phyloP scores from a whole-genome alignment of 768 basidiomycete species.

The Chalciporus sphaerocephalus region DNA sequence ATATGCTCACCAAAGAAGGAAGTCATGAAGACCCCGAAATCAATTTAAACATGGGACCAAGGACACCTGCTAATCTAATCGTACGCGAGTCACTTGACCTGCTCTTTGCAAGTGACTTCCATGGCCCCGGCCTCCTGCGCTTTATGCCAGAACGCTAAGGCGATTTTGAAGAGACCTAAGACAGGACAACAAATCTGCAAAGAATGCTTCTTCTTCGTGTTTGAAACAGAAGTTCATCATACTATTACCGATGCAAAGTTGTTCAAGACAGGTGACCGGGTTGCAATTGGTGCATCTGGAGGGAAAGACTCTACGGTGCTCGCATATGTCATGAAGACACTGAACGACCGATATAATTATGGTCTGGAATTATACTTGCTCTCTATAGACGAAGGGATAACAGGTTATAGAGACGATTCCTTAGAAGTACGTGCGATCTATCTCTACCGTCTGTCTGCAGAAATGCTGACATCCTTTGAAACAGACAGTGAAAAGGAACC shows the following conservation, averaged over 20 bases:
- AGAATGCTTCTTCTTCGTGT: slow-evolving; percentile 93
- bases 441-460: slow-evolving; percentile 1
- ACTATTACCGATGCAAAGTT: slow-evolving; percentile 81
- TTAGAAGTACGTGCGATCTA: slow-evolving; percentile 64
- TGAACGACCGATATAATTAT: slow-evolving; percentile 93
- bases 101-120: too few species aligned
- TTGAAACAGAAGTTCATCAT: slow-evolving; percentile 97
- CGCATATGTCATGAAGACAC: slow-evolving; percentile 92
- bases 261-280: slow-evolving; percentile 85
- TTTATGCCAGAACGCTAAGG: slow-evolving; percentile 68
- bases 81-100: too few species aligned
- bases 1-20: slow-evolving; percentile 8
- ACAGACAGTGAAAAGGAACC: slow-evolving; percentile 96
- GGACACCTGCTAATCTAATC: background rate
- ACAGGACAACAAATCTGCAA: slow-evolving; percentile 97
- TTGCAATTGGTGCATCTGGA: slow-evolving; percentile 97
- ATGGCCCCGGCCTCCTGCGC: slow-evolving; percentile 84
- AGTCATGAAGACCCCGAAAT: background rate
- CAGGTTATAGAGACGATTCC: slow-evolving; percentile 96
- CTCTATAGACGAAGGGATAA: slow-evolving; percentile 98
- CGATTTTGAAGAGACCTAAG: slow-evolving; percentile 92
- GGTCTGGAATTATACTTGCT: slow-evolving; percentile 87
- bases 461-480: background rate
- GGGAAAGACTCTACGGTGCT: slow-evolving; percentile 99
- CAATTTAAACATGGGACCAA: background rate